Conservation (phyloP, 2,329 filamentous ascomycete species). For the Trichoderma polysporum region DNA sequence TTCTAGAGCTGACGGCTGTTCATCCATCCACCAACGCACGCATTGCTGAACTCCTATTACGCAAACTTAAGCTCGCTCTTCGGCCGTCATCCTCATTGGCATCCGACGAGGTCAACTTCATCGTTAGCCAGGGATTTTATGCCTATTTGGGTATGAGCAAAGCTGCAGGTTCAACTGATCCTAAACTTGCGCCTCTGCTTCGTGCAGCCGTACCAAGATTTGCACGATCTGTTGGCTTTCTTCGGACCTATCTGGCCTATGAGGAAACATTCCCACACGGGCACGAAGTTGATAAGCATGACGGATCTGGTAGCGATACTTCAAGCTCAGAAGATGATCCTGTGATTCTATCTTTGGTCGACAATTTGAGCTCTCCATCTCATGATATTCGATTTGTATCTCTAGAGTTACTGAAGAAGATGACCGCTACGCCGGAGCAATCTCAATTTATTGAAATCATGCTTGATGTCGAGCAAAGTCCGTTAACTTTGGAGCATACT, state of each 20-base stretch:
- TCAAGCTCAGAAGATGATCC: slow-evolving; percentile 53
- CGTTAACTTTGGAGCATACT: slow-evolving; percentile 72
- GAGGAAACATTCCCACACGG: slow-evolving; percentile 38
- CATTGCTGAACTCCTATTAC: slow-evolving; percentile 63
- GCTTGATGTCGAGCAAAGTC: slow-evolving; percentile 75
- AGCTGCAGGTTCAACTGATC: slow-evolving; percentile 57
- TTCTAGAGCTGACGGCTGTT: slow-evolving; percentile 61
- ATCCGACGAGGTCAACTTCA: slow-evolving; percentile 68
- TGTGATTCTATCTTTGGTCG: slow-evolving; percentile 64
- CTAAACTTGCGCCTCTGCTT: slow-evolving; percentile 63
- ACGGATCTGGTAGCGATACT: slow-evolving; percentile 44
- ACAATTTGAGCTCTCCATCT: slow-evolving; percentile 73
- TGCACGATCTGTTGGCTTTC: slow-evolving; percentile 63
- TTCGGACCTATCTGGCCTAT: slow-evolving; percentile 61
- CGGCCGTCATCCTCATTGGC: slow-evolving; percentile 58
- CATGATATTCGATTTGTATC: slow-evolving; percentile 72
- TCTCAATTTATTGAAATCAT: slow-evolving; percentile 51
- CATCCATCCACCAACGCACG: slow-evolving; percentile 66
- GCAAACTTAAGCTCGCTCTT: slow-evolving; percentile 65
- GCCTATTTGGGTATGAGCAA: slow-evolving; percentile 68
- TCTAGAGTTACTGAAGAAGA: slow-evolving; percentile 66
- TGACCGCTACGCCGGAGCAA: slow-evolving; percentile 40
- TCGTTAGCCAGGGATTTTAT: slow-evolving; percentile 71
- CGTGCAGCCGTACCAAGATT: slow-evolving; percentile 66
- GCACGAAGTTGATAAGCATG: slow-evolving; percentile 26